phyloP scores from a whole-genome alignment of 2,329 filamentous ascomycete species.

The Truncatella angustata region DNA sequence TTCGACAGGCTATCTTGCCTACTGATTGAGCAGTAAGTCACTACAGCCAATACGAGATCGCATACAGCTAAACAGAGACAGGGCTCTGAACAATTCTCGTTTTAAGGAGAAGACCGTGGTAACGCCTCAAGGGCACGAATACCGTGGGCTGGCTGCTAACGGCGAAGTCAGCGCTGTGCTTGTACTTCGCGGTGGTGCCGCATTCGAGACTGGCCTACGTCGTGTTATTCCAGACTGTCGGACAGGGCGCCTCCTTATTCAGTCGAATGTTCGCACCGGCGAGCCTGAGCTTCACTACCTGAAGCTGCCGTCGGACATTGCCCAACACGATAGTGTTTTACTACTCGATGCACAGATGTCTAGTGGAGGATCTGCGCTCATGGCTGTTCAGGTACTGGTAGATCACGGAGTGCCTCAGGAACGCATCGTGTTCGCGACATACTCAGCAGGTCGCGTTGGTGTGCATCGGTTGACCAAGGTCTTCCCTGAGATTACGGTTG shows the following conservation, averaged over 20 bases:
- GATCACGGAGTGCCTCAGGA: conserved; percentile 87
- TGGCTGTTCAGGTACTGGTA: conserved; percentile 94
- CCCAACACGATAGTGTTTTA: conserved; percentile 75
- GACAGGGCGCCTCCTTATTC: conserved; percentile 85
- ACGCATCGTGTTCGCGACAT: conserved; percentile 89
- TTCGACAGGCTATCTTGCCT: conserved; percentile 87
- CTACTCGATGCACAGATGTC: conserved; percentile 94
- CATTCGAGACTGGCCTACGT: conserved; percentile 82
- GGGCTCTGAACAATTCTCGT: conserved; percentile 73
- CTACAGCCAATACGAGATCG: too few relatives aligned
- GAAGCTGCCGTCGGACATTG: conserved; percentile 72
- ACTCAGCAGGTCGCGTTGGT: conserved; percentile 81
- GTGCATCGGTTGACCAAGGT: conserved; percentile 83
- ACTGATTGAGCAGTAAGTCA: conserved; percentile 74
- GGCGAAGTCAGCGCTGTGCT: conserved; percentile 84
- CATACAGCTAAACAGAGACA: conserved; percentile 30
- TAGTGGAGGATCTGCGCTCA: conserved; percentile 78
- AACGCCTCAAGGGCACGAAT: conserved; percentile 69
- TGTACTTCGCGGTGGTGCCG: conserved; percentile 83
- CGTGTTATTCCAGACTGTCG: conserved; percentile 91
- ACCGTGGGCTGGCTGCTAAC: conserved; percentile 67
- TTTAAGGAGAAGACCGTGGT: conserved; percentile 64
- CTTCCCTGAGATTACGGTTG: conserved; percentile 82
- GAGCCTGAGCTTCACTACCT: conserved; percentile 93
- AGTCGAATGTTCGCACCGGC: conserved; percentile 79